Percentiles rank a stretch among this genome's conserved stretches.
phyloP scores from a whole-genome alignment of 306 rosid genomes.

The Ormosia emarginata region DNA sequence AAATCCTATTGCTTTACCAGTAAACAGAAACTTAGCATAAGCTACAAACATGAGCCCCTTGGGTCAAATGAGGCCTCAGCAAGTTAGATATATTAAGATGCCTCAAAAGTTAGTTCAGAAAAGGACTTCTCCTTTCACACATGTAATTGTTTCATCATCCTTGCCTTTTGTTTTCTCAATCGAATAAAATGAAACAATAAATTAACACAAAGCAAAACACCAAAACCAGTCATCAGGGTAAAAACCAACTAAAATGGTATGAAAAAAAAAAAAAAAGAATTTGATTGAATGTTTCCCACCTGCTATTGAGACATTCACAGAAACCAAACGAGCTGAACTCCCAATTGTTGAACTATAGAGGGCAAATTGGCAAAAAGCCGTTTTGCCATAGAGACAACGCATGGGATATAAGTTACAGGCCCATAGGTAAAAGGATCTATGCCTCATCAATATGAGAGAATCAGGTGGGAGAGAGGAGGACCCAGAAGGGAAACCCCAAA shows the following conservation, averaged over 20 bases:
- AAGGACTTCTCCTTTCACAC: conserved; percentile 51
- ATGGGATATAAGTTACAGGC: conserved; percentile 3
- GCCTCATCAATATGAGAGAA: conserved; percentile 28
- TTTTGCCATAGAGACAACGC: conserved; percentile 9
- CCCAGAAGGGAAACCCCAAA: conserved; percentile 71
- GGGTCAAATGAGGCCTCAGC: neutral
- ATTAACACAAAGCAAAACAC: neutral
- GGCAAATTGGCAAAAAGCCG: conserved; percentile 15
- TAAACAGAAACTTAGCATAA: neutral
- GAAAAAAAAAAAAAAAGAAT: neutral
- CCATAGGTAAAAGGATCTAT: conserved; percentile 26
- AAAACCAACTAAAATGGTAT: neutral
- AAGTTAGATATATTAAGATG: conserved; percentile 48
- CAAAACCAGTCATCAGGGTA: neutral
- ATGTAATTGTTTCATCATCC: conserved; percentile 78
- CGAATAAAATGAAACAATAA: neutral
- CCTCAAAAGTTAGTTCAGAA: conserved; percentile 60
- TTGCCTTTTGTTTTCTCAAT: neutral
- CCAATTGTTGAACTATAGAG: conserved; percentile 21
- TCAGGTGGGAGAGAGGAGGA: conserved; percentile 39
- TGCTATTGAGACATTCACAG: neutral
- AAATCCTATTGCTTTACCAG: neutral
- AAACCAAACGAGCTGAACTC: conserved; percentile 33
- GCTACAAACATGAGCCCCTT: neutral
- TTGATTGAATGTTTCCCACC: conserved; percentile 49